Evolutionary conservation across 2,329 filamentous ascomycete genomes (phyloP), one percentile per base, ranked within the genome.

Genomic region (Dactylonectria estremocensis): DNA sequence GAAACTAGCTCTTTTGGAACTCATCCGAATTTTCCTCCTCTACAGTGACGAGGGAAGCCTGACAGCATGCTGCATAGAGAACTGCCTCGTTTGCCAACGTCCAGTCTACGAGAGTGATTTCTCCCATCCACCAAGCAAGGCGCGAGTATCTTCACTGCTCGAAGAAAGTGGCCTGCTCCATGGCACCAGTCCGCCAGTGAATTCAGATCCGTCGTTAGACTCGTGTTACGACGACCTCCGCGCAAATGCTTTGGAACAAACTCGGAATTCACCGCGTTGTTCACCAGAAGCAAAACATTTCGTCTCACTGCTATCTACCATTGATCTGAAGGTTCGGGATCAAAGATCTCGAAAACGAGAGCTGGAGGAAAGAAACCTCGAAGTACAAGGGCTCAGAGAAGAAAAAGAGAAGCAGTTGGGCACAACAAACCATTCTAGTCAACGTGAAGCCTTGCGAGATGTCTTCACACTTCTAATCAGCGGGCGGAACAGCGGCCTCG

Each of bases 91-190:
- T 45, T 45, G 40, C 40, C 40, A 45, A 8, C 40, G 40, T 45
- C 40, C 40, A 45, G 40, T 18, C 40, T 14, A 45, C 40, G 40
- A 45, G 40, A 45, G 13, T 45, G 40, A 45, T 45, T 45, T 45
- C 40, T 45, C 40, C 40, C 40, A 45, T 45, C 40, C 40, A 45
- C 40, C 40, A 45, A 45, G 40, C 40, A 45, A 45, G 40, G 40
- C 40, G n/a, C 40, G 40, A 45, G 40, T 45, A 45, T 45, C 40
- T 45, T 45, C 40, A n/a, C 40, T 45, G 40, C 40, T 45, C 40
- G 40, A 45, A 45, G 9, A 45, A 45, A 45, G 40, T 45, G 40
- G 40, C 40, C 40, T 45, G 40, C 40, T 45, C 13, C 40, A 45
- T 45, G 16, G 5, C 40, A 45, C 40, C n/a, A 45, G 40, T 45